These are phyloP conservation scores for Mycena citricolor DNA, from an alignment of 1,284 basidiomycete species.

Conservation along the genomic window DNA sequence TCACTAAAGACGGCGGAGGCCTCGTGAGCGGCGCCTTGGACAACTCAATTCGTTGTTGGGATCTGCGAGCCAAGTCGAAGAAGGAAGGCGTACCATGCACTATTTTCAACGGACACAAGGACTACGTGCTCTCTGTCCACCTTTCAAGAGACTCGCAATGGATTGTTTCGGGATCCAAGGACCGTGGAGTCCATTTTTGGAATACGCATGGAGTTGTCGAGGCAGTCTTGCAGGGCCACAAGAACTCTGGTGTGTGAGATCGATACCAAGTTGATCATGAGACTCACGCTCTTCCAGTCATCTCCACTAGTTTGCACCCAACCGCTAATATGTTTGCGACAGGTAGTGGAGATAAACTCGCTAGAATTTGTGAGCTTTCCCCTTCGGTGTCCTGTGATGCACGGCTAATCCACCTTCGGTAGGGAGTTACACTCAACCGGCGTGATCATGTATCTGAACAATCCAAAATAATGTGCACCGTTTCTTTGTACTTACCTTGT, in stretches of 20 bases:
- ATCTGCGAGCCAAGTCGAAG: conserved; percentile 41
- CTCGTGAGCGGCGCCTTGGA: conserved; percentile 73
- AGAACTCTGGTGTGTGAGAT: conserved; percentile 66
- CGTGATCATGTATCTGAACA: too few relatives aligned
- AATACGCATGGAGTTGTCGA: conserved; percentile 68
- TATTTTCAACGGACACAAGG: conserved; percentile 22
- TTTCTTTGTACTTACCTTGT: too few relatives aligned
- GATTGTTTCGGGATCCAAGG: conserved; percentile 77
- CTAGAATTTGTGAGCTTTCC: conserved; percentile 64
- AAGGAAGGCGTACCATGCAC: conserved; percentile 59
- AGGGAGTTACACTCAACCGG: conserved; percentile 17
- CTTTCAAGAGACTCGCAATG: conserved; percentile 34
- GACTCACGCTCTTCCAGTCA: conserved; percentile 51
- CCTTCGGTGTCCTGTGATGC: not conserved
- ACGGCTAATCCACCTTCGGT: not conserved
- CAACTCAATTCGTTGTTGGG: conserved; percentile 52
- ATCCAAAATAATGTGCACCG: too few relatives aligned
- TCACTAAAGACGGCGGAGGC: conserved; percentile 69
- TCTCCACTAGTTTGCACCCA: conserved; percentile 80
- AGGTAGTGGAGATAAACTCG: conserved; percentile 82
- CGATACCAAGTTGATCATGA: not conserved
- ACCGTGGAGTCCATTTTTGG: conserved; percentile 79
- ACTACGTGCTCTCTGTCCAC: conserved; percentile 28
- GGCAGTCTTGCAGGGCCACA: conserved; percentile 82
- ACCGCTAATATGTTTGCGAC: conserved; percentile 74